Conservation (phyloP, 2,329 filamentous ascomycete genomes). For the Fusarium sp. region DNA sequence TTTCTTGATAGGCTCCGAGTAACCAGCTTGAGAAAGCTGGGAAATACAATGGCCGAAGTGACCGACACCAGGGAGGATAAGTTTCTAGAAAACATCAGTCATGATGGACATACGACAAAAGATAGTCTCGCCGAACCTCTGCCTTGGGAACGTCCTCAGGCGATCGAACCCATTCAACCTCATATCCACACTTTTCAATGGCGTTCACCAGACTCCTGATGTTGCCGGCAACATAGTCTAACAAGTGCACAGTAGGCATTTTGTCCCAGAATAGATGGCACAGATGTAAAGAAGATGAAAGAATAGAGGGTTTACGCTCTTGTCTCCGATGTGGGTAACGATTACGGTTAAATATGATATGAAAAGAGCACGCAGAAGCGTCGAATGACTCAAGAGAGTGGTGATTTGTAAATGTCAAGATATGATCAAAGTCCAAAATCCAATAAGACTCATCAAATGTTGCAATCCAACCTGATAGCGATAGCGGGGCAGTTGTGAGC, state of each 20-base stretch:
- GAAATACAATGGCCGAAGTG: conserved; percentile 97
- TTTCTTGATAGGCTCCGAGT: conserved; percentile 81
- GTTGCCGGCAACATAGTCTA: conserved; percentile 95
- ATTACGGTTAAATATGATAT: background rate
- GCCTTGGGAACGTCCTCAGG: conserved; percentile 87
- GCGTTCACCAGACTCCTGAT: conserved; percentile 96
- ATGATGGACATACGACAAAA: conserved; percentile 6
- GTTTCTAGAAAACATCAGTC: conserved; percentile 67
- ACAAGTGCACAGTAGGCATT: conserved; percentile 82
- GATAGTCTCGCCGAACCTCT: conserved; percentile 69
- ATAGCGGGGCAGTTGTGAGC: conserved; percentile 42
- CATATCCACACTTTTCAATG: conserved; percentile 93
- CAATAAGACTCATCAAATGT: conserved; percentile 28
- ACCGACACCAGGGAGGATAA: conserved; percentile 95
- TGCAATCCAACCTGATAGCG: conserved; percentile 34
- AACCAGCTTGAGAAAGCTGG: conserved; percentile 84
- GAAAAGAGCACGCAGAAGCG: background rate
- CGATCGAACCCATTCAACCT: conserved; percentile 89
- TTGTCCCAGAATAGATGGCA: conserved; percentile 44
- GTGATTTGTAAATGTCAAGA: conserved; percentile 30
- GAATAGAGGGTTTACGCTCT: conserved; percentile 6
- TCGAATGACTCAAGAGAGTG: conserved; percentile 32
- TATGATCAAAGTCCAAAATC: conserved; percentile 33
- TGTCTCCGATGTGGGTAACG: background rate
- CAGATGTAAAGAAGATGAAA: conserved; percentile 10